These are phyloP conservation scores for Nephelium lappaceum DNA, from an alignment of 345 rosid genomes.

Conservation along the genomic window DNA sequence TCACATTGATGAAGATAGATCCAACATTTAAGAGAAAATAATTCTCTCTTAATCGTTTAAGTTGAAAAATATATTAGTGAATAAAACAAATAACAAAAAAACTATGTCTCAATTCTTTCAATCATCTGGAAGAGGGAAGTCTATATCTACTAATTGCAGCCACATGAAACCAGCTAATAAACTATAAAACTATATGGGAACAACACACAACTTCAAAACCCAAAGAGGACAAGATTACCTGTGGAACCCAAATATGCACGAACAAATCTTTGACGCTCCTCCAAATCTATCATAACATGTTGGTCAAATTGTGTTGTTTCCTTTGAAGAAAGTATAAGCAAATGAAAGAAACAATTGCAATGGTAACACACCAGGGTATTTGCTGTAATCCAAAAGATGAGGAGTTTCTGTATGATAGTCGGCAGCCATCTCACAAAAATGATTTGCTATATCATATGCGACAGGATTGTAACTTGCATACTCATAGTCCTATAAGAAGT, in stretches of 20 bases:
- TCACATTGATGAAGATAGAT: neutral
- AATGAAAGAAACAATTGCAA: neutral
- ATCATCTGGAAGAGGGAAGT: neutral
- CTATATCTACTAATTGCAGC: neutral
- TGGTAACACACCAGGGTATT: slow-evolving; percentile 72
- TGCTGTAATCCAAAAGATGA: slow-evolving; percentile 74
- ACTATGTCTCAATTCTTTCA: neutral
- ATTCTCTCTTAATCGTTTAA: neutral
- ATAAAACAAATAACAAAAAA: neutral
- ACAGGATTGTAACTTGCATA: slow-evolving; percentile 86
- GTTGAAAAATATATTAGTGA: neutral
- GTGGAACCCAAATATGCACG: slow-evolving; percentile 57
- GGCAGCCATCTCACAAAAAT: slow-evolving; percentile 95
- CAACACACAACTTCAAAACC: neutral
- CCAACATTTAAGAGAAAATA: neutral
- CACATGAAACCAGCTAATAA: neutral
- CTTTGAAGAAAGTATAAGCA: neutral
- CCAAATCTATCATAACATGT: slow-evolving; percentile 49
- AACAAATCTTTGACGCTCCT: slow-evolving; percentile 69
- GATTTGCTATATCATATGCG: slow-evolving; percentile 93
- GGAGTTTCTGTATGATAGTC: slow-evolving; percentile 90
- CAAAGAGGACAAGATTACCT: slow-evolving; percentile 38
- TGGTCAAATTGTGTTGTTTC: slow-evolving; percentile 4
- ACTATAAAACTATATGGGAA: neutral
- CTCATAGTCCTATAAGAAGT: slow-evolving; percentile 80